Evolutionary conservation across 257 asterid genomes (phyloP).

Genomic region (Paraleonurus japonicus): DNA sequence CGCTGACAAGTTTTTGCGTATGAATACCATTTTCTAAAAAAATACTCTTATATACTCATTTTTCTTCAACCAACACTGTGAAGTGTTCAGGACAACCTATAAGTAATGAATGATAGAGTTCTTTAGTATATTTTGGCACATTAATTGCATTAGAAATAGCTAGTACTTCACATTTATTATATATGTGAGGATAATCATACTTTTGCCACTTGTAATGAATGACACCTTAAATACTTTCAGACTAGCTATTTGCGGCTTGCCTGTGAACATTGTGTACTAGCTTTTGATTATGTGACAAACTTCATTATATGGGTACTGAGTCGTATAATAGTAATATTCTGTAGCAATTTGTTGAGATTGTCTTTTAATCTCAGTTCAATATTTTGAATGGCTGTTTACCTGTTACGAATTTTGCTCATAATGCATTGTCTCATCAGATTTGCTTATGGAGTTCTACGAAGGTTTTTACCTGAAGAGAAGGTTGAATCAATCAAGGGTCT

Average conservation of each 20-base stretch:
- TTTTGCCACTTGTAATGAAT: not conserved
- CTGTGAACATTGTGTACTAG: too few species aligned
- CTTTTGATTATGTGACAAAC: too few species aligned
- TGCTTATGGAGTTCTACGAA: constrained; percentile 63
- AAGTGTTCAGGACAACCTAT: not conserved
- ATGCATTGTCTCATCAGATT: constrained; percentile 40
- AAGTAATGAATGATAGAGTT: not conserved
- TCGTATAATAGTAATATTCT: not conserved
- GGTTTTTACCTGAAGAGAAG: constrained; percentile 85
- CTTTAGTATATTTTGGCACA: not conserved
- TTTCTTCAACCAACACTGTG: not conserved
- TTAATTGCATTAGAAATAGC: not conserved
- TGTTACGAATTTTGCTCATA: not conserved
- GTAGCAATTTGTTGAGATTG: constrained; percentile 4
- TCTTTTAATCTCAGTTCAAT: not conserved
- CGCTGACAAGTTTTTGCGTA: not conserved
- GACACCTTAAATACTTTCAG: not conserved
- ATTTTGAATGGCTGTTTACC: not conserved
- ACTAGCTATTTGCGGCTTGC: too few species aligned
- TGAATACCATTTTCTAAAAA: not conserved
- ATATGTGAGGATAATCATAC: not conserved
- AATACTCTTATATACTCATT: not conserved
- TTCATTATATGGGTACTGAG: too few species aligned
- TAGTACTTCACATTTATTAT: not conserved
- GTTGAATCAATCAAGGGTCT: constrained; percentile 90